Evolutionary conservation across 257 asterid species (phyloP).

Genomic region (Salvia splendens): DNA sequence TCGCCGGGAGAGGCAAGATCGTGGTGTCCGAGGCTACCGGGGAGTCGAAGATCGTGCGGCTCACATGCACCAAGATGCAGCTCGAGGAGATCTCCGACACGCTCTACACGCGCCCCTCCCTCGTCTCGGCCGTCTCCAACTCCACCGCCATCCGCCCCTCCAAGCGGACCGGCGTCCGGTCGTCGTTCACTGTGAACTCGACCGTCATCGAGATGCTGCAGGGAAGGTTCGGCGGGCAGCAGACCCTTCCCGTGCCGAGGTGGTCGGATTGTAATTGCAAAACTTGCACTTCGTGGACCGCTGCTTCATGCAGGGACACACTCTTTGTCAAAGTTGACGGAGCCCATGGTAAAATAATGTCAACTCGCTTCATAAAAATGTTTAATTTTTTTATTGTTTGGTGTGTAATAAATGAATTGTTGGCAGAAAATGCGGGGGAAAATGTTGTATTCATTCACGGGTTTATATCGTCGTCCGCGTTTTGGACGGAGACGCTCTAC

Average conservation of each 20-base stretch:
- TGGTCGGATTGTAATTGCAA: constrained; percentile 96
- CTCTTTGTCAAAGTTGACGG: constrained; percentile 77
- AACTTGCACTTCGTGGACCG: constrained; percentile 74
- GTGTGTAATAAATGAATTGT: neutral
- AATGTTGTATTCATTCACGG: constrained; percentile 92
- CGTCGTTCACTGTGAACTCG: constrained; percentile 61
- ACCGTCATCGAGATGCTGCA: constrained; percentile 76
- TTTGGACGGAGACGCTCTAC: constrained; percentile 91
- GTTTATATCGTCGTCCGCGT: constrained; percentile 79
- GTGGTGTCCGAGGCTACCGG: constrained; percentile 63
- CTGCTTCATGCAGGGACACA: constrained; percentile 56
- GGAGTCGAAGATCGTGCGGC: constrained; percentile 66
- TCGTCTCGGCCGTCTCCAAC: constrained; percentile 55
- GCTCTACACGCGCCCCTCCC: constrained; percentile 74
- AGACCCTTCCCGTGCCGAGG: constrained; percentile 49
- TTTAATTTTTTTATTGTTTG: neutral
- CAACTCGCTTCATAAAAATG: no score
- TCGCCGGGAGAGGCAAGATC: constrained; percentile 63
- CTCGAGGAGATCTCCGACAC: constrained; percentile 94
- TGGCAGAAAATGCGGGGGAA: constrained; percentile 61
- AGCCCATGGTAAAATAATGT: constrained; percentile 42
- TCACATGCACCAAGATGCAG: constrained; percentile 57
- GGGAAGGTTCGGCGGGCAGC: constrained; percentile 56
- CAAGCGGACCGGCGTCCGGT: constrained; percentile 18
- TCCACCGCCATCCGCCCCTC: constrained; percentile 42